These are phyloP conservation scores for Tranzscheliella williamsii DNA, from an alignment of 1,284 basidiomycete genomes.

Conservation along the genomic window DNA sequence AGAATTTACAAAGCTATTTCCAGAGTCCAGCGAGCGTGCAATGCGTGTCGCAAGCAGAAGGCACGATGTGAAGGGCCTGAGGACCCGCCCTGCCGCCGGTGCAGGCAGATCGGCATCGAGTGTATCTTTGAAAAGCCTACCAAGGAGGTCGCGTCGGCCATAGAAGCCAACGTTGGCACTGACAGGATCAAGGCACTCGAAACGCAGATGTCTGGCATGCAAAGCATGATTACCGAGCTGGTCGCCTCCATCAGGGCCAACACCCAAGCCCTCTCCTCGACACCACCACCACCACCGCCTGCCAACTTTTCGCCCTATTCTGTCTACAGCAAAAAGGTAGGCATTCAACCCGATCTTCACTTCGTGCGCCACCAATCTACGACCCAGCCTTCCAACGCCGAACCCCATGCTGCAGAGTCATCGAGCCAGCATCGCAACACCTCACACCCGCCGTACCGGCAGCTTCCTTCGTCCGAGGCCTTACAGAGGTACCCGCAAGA, in stretches of 20 bases:
- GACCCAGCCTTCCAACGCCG: too few relatives aligned
- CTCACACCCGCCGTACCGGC: too few relatives aligned
- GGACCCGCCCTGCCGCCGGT: constrained; percentile 83
- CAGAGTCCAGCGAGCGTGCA: constrained; percentile 38
- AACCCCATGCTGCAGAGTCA: too few relatives aligned
- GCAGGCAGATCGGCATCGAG: constrained; percentile 76
- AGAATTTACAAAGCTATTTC: constrained; percentile 40
- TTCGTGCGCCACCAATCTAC: constrained; percentile 1
- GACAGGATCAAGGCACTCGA: constrained; percentile 25
- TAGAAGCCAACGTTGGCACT: constrained; percentile 65
- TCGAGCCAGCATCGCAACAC: too few relatives aligned
- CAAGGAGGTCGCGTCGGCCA: constrained; percentile 67
- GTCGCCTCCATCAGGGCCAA: constrained; percentile 34
- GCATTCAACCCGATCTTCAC: constrained; percentile 8
- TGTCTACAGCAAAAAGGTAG: too few relatives aligned
- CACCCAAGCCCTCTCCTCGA: constrained; percentile 15
- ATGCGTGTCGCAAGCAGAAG: constrained; percentile 45
- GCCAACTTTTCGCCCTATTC: too few relatives aligned
- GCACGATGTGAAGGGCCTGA: constrained; percentile 36
- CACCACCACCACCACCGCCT: too few relatives aligned
- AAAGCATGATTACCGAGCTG: constrained; percentile 36
- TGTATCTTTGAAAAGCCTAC: constrained; percentile 93
- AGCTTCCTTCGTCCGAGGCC: too few relatives aligned
- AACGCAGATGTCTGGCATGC: constrained; percentile 31
- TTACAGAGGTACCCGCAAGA: too few relatives aligned